phyloP scores from a whole-genome alignment of 164 flowering plant species.

The Macadamia integrifolia region DNA sequence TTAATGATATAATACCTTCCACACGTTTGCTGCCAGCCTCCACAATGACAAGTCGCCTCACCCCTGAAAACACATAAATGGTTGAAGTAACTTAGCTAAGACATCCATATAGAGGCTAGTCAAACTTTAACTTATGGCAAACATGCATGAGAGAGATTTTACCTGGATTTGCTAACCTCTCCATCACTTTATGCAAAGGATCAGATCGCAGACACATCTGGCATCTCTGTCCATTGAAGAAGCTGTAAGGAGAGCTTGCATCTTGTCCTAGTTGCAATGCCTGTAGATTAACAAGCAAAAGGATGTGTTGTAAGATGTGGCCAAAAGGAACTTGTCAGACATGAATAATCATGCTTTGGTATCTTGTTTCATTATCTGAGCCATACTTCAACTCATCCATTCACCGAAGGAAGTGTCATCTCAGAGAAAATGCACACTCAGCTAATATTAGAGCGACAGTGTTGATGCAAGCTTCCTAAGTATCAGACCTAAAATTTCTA shows the following conservation, averaged over 20 bases:
- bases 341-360: neutral
- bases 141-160: neutral
- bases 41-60: slow-evolving; percentile 72
- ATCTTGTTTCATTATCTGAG: neutral
- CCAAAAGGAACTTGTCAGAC: neutral
- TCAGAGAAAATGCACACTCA: too few relatives aligned
- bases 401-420: neutral
- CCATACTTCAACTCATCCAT: neutral
- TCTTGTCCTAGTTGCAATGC: slow-evolving; percentile 85
- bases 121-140: neutral
- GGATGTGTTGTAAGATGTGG: too few relatives aligned
- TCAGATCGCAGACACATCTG: slow-evolving; percentile 94
- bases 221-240: slow-evolving; percentile 57
- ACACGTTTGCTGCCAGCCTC: slow-evolving; percentile 97
- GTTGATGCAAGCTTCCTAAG: too few relatives aligned
- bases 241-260: slow-evolving; percentile 48
- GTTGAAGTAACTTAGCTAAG: neutral
- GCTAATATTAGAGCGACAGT: too few relatives aligned
- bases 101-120: neutral
- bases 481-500: too few relatives aligned
- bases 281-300: slow-evolving; percentile 22
- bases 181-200: slow-evolving; percentile 83
- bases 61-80: slow-evolving; percentile 43
- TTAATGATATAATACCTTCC: slow-evolving; percentile 75
- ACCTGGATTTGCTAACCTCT: slow-evolving; percentile 83